Evolutionary conservation across 2,329 filamentous ascomycete species (phyloP).

Genomic region (Exophiala sp.): DNA sequence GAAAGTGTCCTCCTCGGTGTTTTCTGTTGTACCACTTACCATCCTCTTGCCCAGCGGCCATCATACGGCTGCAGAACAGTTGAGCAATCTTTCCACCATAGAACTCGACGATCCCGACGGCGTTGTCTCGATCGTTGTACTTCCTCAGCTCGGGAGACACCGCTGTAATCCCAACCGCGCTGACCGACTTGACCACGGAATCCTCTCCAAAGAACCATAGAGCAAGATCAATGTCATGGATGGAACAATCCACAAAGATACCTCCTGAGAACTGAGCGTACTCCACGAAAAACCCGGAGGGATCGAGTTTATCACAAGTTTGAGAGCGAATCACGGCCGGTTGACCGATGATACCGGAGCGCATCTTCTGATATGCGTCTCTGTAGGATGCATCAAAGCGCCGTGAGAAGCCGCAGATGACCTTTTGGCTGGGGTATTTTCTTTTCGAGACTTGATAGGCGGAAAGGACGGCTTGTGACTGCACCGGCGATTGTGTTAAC

Average conservation of each 20-base stretch:
- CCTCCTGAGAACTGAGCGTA: slow-evolving; percentile 62
- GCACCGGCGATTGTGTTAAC: background rate
- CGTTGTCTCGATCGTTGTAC: slow-evolving; percentile 58
- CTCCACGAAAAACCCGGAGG: slow-evolving; percentile 60
- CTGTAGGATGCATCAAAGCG: slow-evolving; percentile 63
- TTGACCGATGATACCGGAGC: slow-evolving; percentile 52
- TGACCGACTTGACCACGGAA: slow-evolving; percentile 50
- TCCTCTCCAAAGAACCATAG: slow-evolving; percentile 59
- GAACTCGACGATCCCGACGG: slow-evolving; percentile 61
- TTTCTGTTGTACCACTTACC: slow-evolving; percentile 1
- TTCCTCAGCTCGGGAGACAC: slow-evolving; percentile 54
- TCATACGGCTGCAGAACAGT: slow-evolving; percentile 60
- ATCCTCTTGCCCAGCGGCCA: slow-evolving; percentile 62
- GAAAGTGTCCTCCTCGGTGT: background rate
- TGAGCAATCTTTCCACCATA: slow-evolving; percentile 58
- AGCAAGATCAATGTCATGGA: slow-evolving; percentile 64
- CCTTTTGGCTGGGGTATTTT: slow-evolving; percentile 55
- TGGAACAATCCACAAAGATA: slow-evolving; percentile 65
- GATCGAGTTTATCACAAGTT: slow-evolving; percentile 62
- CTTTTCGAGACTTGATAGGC: slow-evolving; percentile 40
- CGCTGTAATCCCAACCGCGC: slow-evolving; percentile 53
- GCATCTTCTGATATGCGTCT: slow-evolving; percentile 51
- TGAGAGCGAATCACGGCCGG: slow-evolving; percentile 58
- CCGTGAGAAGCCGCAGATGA: slow-evolving; percentile 61
- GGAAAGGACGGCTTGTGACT: slow-evolving; percentile 57